These are phyloP conservation scores for Penicillium brevicompactum DNA, from an alignment of 2,329 filamentous ascomycete species.

Conservation along the genomic window DNA sequence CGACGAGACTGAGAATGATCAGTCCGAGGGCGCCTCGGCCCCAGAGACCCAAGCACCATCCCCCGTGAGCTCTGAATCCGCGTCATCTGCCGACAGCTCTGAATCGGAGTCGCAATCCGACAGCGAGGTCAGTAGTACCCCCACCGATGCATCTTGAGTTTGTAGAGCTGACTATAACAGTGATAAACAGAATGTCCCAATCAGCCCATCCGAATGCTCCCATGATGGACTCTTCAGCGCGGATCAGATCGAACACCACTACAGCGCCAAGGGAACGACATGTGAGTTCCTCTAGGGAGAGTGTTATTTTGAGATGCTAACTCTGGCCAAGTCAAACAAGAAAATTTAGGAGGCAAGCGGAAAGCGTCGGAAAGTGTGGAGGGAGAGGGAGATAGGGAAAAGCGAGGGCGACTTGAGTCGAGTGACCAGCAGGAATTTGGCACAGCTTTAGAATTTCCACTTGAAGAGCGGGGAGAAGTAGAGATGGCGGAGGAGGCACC, in stretches of 20 bases:
- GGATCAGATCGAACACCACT: background rate
- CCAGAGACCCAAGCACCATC: no score
- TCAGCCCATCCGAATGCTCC: background rate
- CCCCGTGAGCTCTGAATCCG: no score
- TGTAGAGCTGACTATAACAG: background rate
- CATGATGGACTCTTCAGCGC: slow-evolving; percentile 1
- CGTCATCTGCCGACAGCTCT: no score
- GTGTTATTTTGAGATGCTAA: background rate
- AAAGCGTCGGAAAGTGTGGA: background rate
- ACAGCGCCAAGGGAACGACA: background rate
- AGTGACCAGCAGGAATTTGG: background rate
- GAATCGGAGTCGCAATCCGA: no score
- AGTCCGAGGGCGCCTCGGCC: no score
- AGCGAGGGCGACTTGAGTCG: background rate
- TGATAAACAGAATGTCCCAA: background rate
- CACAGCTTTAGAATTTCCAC: background rate
- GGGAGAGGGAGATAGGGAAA: background rate
- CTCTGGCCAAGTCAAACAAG: background rate
- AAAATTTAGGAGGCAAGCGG: background rate
- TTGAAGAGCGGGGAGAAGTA: background rate
- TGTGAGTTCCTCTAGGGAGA: background rate
- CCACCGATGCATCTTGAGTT: background rate
- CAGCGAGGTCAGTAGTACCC: background rate
- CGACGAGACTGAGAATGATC: background rate
- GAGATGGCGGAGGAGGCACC: background rate